Base-by-base conservation (phyloP, 495 filamentous ascomycete species). In the Tetracladium setigerum region DNA sequence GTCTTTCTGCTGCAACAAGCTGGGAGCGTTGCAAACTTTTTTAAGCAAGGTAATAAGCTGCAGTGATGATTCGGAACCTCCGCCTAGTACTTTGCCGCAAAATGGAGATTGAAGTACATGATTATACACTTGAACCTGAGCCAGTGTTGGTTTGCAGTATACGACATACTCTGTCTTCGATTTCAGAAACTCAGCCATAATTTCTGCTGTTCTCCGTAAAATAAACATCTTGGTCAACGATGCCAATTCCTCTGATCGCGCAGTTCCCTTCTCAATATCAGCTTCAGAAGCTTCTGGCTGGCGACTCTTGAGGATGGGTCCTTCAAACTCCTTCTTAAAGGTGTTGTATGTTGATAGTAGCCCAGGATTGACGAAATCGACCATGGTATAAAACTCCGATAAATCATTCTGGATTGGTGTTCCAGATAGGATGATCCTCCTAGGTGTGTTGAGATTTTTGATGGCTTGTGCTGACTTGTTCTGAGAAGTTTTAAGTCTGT, bases 351-450 rank as follows among this genome's bases (percentile, higher is more conserved):
- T 79, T 22, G 81, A 82, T 9, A 91, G 66, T 16, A 88, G 62
- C 3, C 82, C 83, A 0, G 86, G 84, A 57, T 91, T 91, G 54
- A 89, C 80, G 41, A 89, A 81, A 58, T 91, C 84, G 5, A 88
- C 83, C 61, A 86, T 85, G 16, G 76, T 79, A 58, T 79, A 88
- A 65, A 89, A 89, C 52, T 91, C 86, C 41, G 75, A 77, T 30
- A 91, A 63, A 57, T 91, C 86, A 45, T 90, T 90, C 58, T 90
- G 86, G 14, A 90, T 75, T 14, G 86, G 86, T 0, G 86, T 90
- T 0, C 86, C 86, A 4, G 84, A 86, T 0, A 91, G 68, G 48
- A 89, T 83, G 39, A 89, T 66, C 44, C 84, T 65, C 43, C 78
- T 73, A 32, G 73, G 62, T 0, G 86, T 84, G 52, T 83, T 84